Evolutionary conservation across 805 yeast genomes (phyloP).

Genomic region (Spathaspora boniae): DNA sequence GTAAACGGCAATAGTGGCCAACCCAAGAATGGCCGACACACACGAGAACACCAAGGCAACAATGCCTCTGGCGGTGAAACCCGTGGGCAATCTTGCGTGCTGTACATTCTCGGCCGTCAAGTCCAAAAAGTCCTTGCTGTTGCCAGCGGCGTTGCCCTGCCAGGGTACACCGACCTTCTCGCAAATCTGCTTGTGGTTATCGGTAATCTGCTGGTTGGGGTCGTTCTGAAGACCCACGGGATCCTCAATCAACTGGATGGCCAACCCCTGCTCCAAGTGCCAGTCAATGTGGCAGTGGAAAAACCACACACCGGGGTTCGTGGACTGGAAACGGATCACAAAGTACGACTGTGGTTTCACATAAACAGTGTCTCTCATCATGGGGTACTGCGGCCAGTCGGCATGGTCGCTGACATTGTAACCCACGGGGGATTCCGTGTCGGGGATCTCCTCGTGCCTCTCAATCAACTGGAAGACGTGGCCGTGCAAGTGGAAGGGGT

Average conservation of each 20-base stretch:
- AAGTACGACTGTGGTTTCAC: constrained; percentile 66
- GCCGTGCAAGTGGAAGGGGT: constrained; percentile 78
- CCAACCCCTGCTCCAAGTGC: constrained; percentile 81
- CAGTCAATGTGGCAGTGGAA: constrained; percentile 91
- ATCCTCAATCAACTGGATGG: constrained; percentile 67
- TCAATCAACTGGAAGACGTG: constrained; percentile 63
- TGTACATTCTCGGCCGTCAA: constrained; percentile 76
- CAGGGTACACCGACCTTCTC: constrained; percentile 46
- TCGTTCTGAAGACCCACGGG: constrained; percentile 48
- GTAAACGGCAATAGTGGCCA: constrained; percentile 70
- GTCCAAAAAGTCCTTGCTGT: constrained; percentile 60
- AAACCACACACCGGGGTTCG: constrained; percentile 92
- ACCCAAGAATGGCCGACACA: constrained; percentile 80
- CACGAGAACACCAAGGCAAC: constrained; percentile 91
- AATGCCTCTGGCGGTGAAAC: constrained; percentile 95
- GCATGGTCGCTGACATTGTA: constrained; percentile 38
- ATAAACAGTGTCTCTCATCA: constrained; percentile 66
- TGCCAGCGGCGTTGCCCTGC: constrained; percentile 89
- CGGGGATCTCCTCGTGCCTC: constrained; percentile 50
- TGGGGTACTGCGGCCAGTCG: constrained; percentile 55
- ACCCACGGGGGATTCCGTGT: constrained; percentile 48
- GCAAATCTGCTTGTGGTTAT: constrained; percentile 62
- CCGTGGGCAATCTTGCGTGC: constrained; percentile 63
- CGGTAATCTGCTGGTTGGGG: constrained; percentile 53
- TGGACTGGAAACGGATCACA: constrained; percentile 72